A percentile compares a stretch with the other conserved stretches of the same genome.
Conservation (phyloP, 371 early-diverging fungal genomes). For the Nematocida sp. region DNA sequence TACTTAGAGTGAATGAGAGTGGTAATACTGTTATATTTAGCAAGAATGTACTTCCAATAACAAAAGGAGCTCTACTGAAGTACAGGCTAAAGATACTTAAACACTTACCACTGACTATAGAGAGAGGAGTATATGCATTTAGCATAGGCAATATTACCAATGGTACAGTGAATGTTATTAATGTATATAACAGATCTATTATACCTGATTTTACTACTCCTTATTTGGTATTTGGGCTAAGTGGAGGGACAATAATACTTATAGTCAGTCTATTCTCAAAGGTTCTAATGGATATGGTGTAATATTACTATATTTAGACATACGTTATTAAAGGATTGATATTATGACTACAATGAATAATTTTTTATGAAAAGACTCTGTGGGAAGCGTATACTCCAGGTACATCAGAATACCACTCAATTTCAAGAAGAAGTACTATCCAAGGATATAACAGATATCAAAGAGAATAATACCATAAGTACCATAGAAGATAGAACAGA, state of each 20-base stretch:
- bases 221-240: constrained; percentile 41
- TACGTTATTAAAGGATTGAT: too few relatives aligned
- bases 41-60: constrained; percentile 22
- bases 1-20: not conserved
- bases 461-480: too few relatives aligned
- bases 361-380: constrained; percentile 51
- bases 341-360: too few relatives aligned
- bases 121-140: constrained; percentile 11
- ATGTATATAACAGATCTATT: constrained; percentile 22
- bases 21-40: constrained; percentile 1
- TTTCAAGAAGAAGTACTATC: too few relatives aligned
- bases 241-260: constrained; percentile 16
- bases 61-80: not conserved
- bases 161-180: not conserved
- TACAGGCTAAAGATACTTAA: constrained; percentile 14
- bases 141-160: not conserved
- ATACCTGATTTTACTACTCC: constrained; percentile 46
- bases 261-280: constrained; percentile 34
- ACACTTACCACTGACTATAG: constrained; percentile 2
- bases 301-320: too few relatives aligned
- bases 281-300: constrained; percentile 21
- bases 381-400: too few relatives aligned
- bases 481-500: too few relatives aligned
- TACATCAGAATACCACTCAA: too few relatives aligned
- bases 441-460: too few relatives aligned